These are phyloP conservation scores for Limtongozyma cylindracea DNA, from an alignment of 805 yeast genomes.

Conservation along the genomic window DNA sequence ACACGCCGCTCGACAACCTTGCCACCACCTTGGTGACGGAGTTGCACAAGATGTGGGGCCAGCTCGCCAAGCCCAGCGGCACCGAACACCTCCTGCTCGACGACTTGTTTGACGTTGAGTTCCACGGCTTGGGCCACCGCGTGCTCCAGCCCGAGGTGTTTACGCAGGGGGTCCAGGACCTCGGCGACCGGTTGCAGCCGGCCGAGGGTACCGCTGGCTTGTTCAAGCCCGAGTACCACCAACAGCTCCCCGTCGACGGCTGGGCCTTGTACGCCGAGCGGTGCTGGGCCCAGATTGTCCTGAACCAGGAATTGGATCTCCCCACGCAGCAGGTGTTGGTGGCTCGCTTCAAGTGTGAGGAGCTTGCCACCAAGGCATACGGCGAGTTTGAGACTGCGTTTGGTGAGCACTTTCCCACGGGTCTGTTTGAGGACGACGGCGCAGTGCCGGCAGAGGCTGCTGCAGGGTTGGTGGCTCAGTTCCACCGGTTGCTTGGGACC, in stretches of 20 bases:
- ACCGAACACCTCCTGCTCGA: slow-evolving; percentile 24
- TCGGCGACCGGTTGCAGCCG: slow-evolving; percentile 37
- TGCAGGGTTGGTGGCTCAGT: slow-evolving; percentile 20
- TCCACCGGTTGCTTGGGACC: slow-evolving; percentile 16
- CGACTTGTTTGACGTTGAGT: slow-evolving; percentile 71
- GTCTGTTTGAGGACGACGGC: too few species aligned
- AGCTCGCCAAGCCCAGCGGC: slow-evolving; percentile 47
- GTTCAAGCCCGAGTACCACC: slow-evolving; percentile 53
- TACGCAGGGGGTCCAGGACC: slow-evolving; percentile 22
- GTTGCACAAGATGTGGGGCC: slow-evolving; percentile 54
- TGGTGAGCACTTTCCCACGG: too few species aligned
- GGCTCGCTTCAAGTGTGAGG: slow-evolving; percentile 87
- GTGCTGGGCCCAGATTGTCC: slow-evolving; percentile 87
- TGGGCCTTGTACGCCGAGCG: slow-evolving; percentile 82
- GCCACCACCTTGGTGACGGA: slow-evolving; percentile 46
- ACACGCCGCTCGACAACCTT: slow-evolving; percentile 56
- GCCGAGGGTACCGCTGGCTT: slow-evolving; percentile 9
- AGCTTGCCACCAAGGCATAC: slow-evolving; percentile 25
- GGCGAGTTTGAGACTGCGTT: slow-evolving; percentile 6
- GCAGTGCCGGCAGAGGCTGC: too few species aligned
- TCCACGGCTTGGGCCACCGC: slow-evolving; percentile 69
- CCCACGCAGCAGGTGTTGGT: slow-evolving; percentile 94
- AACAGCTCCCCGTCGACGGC: slow-evolving; percentile 79
- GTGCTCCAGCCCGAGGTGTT: slow-evolving; percentile 58
- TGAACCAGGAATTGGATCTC: slow-evolving; percentile 79